phyloP scores from a whole-genome alignment of 176 grass and related monocot genomes.

The Olyra latifolia region DNA sequence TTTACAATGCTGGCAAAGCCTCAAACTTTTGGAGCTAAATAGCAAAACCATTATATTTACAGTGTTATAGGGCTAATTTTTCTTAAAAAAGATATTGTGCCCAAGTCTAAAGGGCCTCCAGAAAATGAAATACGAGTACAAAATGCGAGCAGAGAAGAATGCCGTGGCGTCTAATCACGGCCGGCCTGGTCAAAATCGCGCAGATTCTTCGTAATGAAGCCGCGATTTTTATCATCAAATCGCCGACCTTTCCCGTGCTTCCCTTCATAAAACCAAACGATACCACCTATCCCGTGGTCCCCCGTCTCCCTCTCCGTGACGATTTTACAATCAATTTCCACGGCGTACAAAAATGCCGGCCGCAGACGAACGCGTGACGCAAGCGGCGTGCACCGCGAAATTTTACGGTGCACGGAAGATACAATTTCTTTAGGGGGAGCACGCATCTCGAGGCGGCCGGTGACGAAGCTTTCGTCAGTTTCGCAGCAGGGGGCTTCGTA shows the following conservation, averaged over 20 bases:
- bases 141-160: neutral
- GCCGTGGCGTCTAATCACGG: neutral
- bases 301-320: neutral
- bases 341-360: no score
- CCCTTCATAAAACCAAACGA: neutral
- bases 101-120: no score
- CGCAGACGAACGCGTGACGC: conserved; percentile 30
- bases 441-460: neutral
- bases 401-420: neutral
- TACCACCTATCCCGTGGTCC: neutral
- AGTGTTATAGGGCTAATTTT: no score
- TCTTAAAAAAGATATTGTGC: no score
- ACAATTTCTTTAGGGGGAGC: neutral
- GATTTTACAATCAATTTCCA: neutral
- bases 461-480: neutral
- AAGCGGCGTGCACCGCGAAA: neutral
- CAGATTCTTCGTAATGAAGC: neutral
- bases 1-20: no score
- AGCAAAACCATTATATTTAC: no score
- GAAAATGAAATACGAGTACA: no score
- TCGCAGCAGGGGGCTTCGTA: neutral
- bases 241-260: neutral
- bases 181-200: neutral
- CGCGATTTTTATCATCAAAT: neutral
- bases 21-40: no score